A percentile compares a stretch with the other conserved stretches of the same genome.
Conservation (phyloP, 495 filamentous ascomycete species). For the Penicillium longicatenatum region DNA sequence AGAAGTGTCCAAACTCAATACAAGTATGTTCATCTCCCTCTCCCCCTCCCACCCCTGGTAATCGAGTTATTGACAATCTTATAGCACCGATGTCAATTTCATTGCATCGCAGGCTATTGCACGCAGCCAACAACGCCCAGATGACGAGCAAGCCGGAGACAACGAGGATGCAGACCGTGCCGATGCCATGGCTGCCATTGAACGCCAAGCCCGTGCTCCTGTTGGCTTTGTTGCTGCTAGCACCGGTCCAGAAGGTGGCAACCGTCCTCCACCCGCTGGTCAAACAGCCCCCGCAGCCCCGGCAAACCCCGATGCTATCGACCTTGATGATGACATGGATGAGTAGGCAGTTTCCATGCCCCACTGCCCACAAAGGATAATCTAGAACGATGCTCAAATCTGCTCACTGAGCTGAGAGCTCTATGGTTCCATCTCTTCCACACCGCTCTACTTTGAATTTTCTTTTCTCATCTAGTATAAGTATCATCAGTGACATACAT, state of each 20-base stretch:
- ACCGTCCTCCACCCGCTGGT: conserved; percentile 46
- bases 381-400: not conserved
- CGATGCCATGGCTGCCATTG: conserved; percentile 90
- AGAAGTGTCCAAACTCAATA: conserved; percentile 96
- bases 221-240: conserved; percentile 89
- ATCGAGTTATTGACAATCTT: conserved; percentile 20
- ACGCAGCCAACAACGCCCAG: conserved; percentile 65
- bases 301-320: conserved; percentile 86
- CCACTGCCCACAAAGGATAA: not conserved
- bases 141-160: conserved; percentile 36
- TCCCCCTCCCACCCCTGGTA: not conserved
- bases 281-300: conserved; percentile 49
- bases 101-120: conserved; percentile 96
- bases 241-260: conserved; percentile 75
- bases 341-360: conserved; percentile 30
- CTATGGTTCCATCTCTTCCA: not conserved
- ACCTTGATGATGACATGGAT: conserved; percentile 70
- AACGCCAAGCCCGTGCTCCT: conserved; percentile 85
- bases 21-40: conserved; percentile 63
- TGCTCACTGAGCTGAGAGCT: conserved; percentile 1
- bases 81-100: conserved; percentile 92
- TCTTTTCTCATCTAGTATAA: conserved; percentile 16
- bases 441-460: not conserved
- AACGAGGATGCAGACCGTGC: conserved; percentile 57
- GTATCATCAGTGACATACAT: conserved; percentile 18